Base-by-base conservation (phyloP, 495 filamentous ascomycete species). In the Lichina pygmaea region DNA sequence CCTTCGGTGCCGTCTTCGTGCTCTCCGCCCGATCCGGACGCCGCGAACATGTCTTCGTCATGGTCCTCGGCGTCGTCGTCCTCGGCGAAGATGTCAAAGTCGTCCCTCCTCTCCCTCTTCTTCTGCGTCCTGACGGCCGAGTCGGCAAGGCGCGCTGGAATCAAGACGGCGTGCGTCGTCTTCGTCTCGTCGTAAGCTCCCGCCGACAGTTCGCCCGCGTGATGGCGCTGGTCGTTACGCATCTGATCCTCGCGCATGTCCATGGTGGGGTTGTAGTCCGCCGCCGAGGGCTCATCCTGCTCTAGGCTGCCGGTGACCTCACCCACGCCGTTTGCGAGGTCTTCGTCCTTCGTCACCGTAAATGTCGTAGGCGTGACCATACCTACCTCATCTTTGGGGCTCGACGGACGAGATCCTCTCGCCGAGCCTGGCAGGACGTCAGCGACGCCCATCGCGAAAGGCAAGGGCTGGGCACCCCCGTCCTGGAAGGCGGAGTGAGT, bases 231-330 rank as follows among this genome's bases (percentile, higher is more conserved):
- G 52, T 75, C 73, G 50, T 83, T 72, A 45, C 81, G 72, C 43
- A 75, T 63, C 50, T 73, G 69, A 54, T 95, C 86, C 58, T 93
- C 82, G 58, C 75, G 72, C 81, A 92, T 91, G 57, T 97, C 89
- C 53, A 72, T 61, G 5, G 80, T 93, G 0, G 89, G 91, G 56
- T 94, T 85, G 60, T 97, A 94, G 54, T 94, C 83, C 52, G 89
- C 89, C 44, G 89, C 89, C 36, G 86, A 94, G 39, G 80, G 81
- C 12, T 80, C 83, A 49, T 81, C 74, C 55, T 77, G 72, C 42
- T 78, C 78, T 16, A 41, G 36, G 48, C 60, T 62, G 49, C 54
- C 60, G 48, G 61, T 62, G 43, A 58, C 55, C 42, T 58, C 56
- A 15, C 17, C 30, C 11, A n/a, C 47, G 38, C 45, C 47, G 46